A percentile compares a stretch with the other conserved stretches of the same genome.
Evolutionary conservation across 139 green algal species (phyloP).

Genomic region (Closterium sp.): DNA sequence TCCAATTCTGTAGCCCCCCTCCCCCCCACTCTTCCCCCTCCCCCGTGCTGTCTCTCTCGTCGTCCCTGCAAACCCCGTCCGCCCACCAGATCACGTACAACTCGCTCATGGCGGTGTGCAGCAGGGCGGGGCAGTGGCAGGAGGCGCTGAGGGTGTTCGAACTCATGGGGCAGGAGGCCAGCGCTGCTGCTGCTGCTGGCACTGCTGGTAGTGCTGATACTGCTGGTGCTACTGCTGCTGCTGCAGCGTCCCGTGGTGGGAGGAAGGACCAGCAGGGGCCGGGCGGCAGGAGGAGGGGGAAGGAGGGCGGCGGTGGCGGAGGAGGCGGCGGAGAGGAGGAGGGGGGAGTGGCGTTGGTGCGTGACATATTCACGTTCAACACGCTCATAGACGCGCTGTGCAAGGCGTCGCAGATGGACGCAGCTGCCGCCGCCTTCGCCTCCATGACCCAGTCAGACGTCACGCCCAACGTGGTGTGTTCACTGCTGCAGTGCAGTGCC

Average conservation of each 20-base stretch:
- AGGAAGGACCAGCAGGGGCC: background rate
- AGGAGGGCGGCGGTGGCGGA: background rate
- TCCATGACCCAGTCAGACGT: constrained; percentile 17
- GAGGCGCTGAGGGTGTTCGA: constrained; percentile 37
- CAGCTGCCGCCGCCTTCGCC: constrained; percentile 8
- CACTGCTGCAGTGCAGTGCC: background rate
- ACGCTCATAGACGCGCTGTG: constrained; percentile 46
- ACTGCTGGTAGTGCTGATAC: background rate
- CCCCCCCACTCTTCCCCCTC: no score
- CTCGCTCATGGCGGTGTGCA: constrained; percentile 47
- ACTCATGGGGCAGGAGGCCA: constrained; percentile 12
- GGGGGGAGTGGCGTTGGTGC: constrained; percentile 2
- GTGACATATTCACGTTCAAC: constrained; percentile 45
- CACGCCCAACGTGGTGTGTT: constrained; percentile 25
- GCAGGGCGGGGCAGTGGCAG: constrained; percentile 37
- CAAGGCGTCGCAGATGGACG: constrained; percentile 37
- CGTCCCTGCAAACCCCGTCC: no score
- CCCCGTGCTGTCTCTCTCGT: no score
- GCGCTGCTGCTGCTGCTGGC: background rate
- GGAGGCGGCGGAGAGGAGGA: no score
- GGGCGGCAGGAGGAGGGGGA: background rate
- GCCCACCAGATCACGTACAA: constrained; percentile 42
- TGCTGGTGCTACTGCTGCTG: background rate
- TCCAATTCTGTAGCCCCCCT: no score
- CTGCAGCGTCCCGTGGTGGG: background rate